A percentile compares a stretch with the other conserved stretches of the same genome.
Evolutionary conservation across 1,284 basidiomycete genomes (phyloP).

Genomic region (Trametes sp.): DNA sequence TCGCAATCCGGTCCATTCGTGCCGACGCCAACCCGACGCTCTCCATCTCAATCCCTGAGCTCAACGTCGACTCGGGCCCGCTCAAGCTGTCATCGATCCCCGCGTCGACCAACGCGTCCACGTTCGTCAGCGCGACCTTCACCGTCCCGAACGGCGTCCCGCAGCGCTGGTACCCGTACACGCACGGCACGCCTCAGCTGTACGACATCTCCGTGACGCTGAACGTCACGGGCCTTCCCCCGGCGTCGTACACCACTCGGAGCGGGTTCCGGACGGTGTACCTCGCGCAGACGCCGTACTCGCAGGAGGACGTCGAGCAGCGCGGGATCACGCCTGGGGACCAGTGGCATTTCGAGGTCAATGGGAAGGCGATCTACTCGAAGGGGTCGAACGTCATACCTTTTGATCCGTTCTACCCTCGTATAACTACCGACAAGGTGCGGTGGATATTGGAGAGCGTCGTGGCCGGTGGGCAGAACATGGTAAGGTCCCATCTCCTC

Average conservation of each 20-base stretch:
- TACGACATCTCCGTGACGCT: conserved; percentile 55
- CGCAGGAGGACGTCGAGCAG: conserved; percentile 50
- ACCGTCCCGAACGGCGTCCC: conserved; percentile 52
- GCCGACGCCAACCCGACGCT: conserved; percentile 45
- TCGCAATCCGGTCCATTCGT: conserved; percentile 54
- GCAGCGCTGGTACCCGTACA: conserved; percentile 60
- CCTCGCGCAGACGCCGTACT: conserved; percentile 56
- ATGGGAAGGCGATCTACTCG: conserved; percentile 61
- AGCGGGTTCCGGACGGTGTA: conserved; percentile 66
- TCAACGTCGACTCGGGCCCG: conserved; percentile 45
- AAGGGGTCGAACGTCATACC: conserved; percentile 66
- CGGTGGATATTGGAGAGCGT: conserved; percentile 65
- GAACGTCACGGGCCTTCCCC: conserved; percentile 24
- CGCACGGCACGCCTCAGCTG: conserved; percentile 59
- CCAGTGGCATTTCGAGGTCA: conserved; percentile 65
- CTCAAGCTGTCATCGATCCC: conserved; percentile 41
- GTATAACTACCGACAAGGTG: conserved; percentile 57
- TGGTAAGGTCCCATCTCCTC: too few species aligned
- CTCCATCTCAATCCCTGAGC: conserved; percentile 54
- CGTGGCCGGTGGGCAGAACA: conserved; percentile 61
- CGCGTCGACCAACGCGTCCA: conserved; percentile 41
- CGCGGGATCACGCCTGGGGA: conserved; percentile 64
- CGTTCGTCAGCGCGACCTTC: conserved; percentile 53
- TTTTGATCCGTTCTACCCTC: conserved; percentile 64
- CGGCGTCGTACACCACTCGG: conserved; percentile 45